Base-by-base conservation (phyloP, 2,329 filamentous ascomycete species). In the Curvularia sp. region DNA sequence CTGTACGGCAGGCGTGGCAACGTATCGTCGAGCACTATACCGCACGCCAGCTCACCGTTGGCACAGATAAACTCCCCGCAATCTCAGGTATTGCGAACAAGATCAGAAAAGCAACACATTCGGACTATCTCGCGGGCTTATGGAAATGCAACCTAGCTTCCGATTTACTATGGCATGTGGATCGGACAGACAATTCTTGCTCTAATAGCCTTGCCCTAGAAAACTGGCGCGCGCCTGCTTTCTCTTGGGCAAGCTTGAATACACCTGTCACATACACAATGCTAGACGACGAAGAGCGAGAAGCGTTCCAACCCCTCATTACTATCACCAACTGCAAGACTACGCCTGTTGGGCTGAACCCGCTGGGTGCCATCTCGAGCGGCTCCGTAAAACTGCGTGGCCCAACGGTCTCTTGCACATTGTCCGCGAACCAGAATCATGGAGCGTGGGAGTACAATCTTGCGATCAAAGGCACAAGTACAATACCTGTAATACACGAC, bases 1-100 rank as follows among this genome's bases (percentile, higher is more conserved):
- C 62, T 0, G 51, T 74, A 0, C 73, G 71, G 66, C 58, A 66
- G 33, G 68, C 71, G 13, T 77, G 73, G 74, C 73, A 75, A 48
- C 67, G 61, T 8, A 64, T 77, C 30, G 65, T 75, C 15, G 66
- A 70, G 39, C 60, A 71, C 31, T 77, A 75, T 49, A 70, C 70
- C 0, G 57, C 60, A n/a, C 57, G 70, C 28, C 50, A 63, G 15
- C 60, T 77, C 4, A 77, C 73, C 1, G 59, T 73, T 4, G 53
- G 66, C 5, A 54, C 42, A 1, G 74, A 76, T 44, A 75, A 72
- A 39, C 56, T 77, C 7, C 72, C 72, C 15, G 73, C 74, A 1
- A 68, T 77, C 22, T 75, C 73, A 9, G 74, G 74, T 3, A 73
- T 77, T 20, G 73, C 74, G n/a, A 62, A 55, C 24, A 73, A 71